Evolutionary conservation across 208 protist genomes (phyloP).

Genomic region (Phytomonas francai): DNA sequence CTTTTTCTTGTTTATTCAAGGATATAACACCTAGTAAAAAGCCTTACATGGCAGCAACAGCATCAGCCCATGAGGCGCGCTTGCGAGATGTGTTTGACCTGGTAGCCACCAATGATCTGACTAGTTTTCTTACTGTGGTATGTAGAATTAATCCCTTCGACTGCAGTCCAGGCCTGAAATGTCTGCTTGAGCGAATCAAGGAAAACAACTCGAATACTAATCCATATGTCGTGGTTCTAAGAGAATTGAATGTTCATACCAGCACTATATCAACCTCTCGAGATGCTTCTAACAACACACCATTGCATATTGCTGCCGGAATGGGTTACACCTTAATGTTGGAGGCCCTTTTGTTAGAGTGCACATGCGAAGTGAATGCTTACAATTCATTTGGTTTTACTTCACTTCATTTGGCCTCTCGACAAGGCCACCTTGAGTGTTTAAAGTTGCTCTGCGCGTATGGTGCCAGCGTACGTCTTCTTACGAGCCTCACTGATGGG

Average conservation of each 20-base stretch:
- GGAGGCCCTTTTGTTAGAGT: constrained; percentile 25
- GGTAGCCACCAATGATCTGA: constrained; percentile 37
- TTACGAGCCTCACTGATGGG: constrained; percentile 9
- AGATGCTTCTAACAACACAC: constrained; percentile 31
- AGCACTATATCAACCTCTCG: constrained; percentile 14
- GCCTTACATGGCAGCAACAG: background rate
- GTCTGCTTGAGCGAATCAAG: constrained; percentile 21
- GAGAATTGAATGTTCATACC: constrained; percentile 21
- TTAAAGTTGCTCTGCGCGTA: constrained; percentile 20
- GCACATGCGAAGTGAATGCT: constrained; percentile 24
- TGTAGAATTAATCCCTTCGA: constrained; percentile 54
- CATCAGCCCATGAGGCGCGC: constrained; percentile 14
- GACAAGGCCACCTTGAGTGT: constrained; percentile 27
- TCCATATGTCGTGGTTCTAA: constrained; percentile 20
- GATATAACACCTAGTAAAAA: background rate
- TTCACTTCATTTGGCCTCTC: constrained; percentile 36
- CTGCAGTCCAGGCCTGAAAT: constrained; percentile 46
- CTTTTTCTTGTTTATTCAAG: background rate
- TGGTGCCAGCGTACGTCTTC: constrained; percentile 18
- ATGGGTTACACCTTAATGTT: constrained; percentile 23
- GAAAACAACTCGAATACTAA: constrained; percentile 20
- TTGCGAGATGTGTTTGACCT: constrained; percentile 37
- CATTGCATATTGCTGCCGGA: constrained; percentile 37
- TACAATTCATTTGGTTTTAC: constrained; percentile 30
- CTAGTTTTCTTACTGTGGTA: constrained; percentile 33